Conservation (phyloP, 75 land plant species). For the Ceratopteris richardii region DNA sequence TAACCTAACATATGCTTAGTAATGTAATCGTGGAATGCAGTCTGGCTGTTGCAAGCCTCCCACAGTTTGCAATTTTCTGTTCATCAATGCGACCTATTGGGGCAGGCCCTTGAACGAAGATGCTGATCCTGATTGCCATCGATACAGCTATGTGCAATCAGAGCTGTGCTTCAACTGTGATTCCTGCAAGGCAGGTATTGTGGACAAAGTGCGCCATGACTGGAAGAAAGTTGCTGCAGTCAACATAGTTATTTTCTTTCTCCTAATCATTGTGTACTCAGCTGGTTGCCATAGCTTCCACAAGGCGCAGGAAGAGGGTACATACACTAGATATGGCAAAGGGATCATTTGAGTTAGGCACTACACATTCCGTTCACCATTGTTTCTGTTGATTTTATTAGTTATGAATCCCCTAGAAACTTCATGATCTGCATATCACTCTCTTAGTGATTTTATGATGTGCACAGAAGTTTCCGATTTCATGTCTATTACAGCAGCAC, state of each 20-base stretch:
- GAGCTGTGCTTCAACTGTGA: slow-evolving; percentile 58
- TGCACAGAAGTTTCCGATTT: too few species aligned
- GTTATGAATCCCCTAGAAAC: too few species aligned
- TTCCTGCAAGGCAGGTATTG: slow-evolving; percentile 63
- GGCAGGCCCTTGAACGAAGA: slow-evolving; percentile 2
- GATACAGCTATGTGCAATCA: slow-evolving; percentile 54
- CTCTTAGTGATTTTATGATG: too few species aligned
- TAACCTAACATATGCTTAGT: too few species aligned
- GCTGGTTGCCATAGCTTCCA: slow-evolving; percentile 31
- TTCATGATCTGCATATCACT: too few species aligned
- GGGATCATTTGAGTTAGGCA: background rate
- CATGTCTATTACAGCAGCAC: too few species aligned
- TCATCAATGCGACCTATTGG: slow-evolving; percentile 58
- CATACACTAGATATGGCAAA: background rate
- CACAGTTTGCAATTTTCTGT: slow-evolving; percentile 46
- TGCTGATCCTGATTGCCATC: slow-evolving; percentile 48
- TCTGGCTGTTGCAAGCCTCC: slow-evolving; percentile 91
- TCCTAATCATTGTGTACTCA: slow-evolving; percentile 42
- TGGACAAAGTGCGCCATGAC: slow-evolving; percentile 41
- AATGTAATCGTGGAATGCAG: slow-evolving; percentile 14
- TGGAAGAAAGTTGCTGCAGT: slow-evolving; percentile 51
- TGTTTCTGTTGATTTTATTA: too few species aligned
- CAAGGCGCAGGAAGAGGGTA: background rate
- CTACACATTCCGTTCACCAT: too few species aligned
- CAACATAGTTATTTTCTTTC: slow-evolving; percentile 35